These are phyloP conservation scores for Exserohilum turcica DNA, from an alignment of 2,329 filamentous ascomycete species.

Conservation along the genomic window DNA sequence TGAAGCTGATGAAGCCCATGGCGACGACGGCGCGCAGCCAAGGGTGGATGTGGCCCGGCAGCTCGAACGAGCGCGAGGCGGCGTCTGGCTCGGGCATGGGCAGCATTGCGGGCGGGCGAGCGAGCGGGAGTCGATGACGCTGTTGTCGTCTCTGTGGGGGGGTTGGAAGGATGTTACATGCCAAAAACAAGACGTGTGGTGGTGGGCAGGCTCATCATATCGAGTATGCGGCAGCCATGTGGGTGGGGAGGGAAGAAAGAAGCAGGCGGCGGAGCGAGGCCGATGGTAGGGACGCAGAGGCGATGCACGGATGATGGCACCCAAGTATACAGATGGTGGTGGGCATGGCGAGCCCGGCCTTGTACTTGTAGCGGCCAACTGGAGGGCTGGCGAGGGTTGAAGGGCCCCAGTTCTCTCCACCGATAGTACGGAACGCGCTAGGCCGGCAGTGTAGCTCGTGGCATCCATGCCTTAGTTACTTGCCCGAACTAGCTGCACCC, in stretches of 20 bases:
- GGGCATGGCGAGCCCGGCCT: conserved; percentile 11
- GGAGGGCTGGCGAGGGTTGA: conserved; percentile 11
- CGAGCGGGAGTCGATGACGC: background rate
- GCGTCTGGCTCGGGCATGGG: conserved; percentile 27
- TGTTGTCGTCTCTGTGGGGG: background rate
- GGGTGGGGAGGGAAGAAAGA: no score
- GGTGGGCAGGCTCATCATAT: conserved; percentile 23
- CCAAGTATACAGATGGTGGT: conserved; percentile 15
- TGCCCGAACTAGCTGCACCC: conserved; percentile 5
- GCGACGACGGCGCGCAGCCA: conserved; percentile 55
- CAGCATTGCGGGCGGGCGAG: conserved; percentile 27
- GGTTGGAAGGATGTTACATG: conserved; percentile 18
- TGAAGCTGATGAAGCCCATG: conserved; percentile 55
- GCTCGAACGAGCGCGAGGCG: conserved; percentile 37
- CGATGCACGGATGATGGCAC: conserved; percentile 30
- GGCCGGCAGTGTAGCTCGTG: conserved; percentile 10
- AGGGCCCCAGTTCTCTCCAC: conserved; percentile 13
- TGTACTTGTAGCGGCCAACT: conserved; percentile 20
- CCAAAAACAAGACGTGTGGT: conserved; percentile 16
- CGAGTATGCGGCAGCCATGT: conserved; percentile 13
- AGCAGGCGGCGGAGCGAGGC: conserved; percentile 5
- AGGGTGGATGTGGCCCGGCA: conserved; percentile 43
- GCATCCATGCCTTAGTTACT: background rate
- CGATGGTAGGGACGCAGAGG: conserved; percentile 14
- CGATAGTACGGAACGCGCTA: conserved; percentile 9